Base-by-base conservation (phyloP, 495 filamentous ascomycete genomes). In the Aspergillus ellipticus region DNA sequence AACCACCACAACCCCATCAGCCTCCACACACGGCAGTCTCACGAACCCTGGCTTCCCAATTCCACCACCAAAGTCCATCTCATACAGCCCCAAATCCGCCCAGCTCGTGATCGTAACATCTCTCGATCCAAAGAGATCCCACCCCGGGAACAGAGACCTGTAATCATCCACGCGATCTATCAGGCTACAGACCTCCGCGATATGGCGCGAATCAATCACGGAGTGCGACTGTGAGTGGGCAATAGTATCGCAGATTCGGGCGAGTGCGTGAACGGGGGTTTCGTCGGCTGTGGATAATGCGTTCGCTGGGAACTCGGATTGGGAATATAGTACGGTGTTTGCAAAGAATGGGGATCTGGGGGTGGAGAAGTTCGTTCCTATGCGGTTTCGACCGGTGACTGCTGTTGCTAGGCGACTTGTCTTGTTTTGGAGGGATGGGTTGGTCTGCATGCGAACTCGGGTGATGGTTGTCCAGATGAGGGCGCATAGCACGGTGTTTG, bases 401-500 rank as follows among this genome's bases (percentile, higher is more conserved):
- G 58, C 58, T 24, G 33, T 56, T 5, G 9, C 39, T 9, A 61
- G 28, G 4, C n/a, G 45, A 15, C 37, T 55, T 5, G 28, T 21
- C n/a, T 57, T 13, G 41, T 17, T 43, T 3, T 16, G 9, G 45
- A 48, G 43, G 17, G 22, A 13, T 28, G 28, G 17, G 31, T 53
- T 26, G n/a, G n/a, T n/a, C n/a, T n/a, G n/a, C n/a, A n/a, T n/a
- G n/a, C 59, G 55, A 11, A 55, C 20, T 3, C 55, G 59, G 17
- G 55, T 62, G 55, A 62, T 55, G 33, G 41, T 46, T 13, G 49
- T 51, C 59, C 55, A 62, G 45, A 62, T 22, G 1, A 62, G 55
- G 9, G 59, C 54, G 51, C 19, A 45, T 1, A 58, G 4, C 8
- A 62, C 6, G 0, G 47, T 51, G 26, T 57, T 62, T 19, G 59